phyloP scores from a whole-genome alignment of 352 stramenopile species.

The Pythium periplocum region DNA sequence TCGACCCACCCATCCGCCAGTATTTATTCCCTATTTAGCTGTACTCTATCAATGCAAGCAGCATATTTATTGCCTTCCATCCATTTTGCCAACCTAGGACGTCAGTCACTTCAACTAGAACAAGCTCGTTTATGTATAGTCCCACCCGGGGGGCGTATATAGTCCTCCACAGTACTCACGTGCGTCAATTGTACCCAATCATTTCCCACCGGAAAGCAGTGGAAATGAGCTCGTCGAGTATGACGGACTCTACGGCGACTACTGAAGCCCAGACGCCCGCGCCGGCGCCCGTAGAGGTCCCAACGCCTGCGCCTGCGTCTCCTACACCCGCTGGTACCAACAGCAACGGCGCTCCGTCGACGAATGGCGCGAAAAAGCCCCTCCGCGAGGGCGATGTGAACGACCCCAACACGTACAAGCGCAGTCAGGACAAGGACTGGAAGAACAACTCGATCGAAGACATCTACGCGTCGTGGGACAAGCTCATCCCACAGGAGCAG shows the following conservation, averaged over 20 bases:
- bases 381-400: slow-evolving; percentile 46
- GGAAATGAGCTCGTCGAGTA: not conserved
- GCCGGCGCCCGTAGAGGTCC: not conserved
- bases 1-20: not conserved
- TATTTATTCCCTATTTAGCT: too few species aligned
- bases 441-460: slow-evolving; percentile 84
- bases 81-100: too few species aligned
- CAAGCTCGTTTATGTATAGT: too few species aligned
- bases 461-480: slow-evolving; percentile 85
- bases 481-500: slow-evolving; percentile 63
- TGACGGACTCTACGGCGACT: not conserved
- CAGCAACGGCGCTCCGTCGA: slow-evolving; percentile 1
- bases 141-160: too few species aligned
- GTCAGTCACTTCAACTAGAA: too few species aligned
- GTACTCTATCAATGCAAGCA: too few species aligned
- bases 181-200: slow-evolving; percentile 9
- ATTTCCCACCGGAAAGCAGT: not conserved
- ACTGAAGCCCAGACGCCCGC: not conserved
- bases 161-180: too few species aligned
- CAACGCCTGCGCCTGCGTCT: not conserved
- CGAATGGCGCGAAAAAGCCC: slow-evolving; percentile 20
- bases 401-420: slow-evolving; percentile 85
- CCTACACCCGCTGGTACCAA: not conserved
- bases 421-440: slow-evolving; percentile 67
- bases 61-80: too few species aligned